Evolutionary conservation across 176 grass and related monocot species (phyloP), one percentile per base, ranked within the genome.

Genomic region (Puya raimondii): DNA sequence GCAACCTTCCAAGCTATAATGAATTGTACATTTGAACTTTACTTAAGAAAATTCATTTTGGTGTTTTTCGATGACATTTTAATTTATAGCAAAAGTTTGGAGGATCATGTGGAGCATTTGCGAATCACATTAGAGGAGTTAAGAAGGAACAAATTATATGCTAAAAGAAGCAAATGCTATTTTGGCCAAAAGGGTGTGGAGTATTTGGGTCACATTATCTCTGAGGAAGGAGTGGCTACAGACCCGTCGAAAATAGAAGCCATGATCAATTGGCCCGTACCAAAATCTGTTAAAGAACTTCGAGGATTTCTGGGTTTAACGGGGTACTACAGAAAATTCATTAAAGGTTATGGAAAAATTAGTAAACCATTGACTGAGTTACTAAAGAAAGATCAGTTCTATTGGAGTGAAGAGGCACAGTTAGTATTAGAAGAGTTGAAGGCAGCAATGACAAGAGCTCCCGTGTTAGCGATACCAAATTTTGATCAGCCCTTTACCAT

Each of bases 21-120:
- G 57, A 74, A 51, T 0, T 1, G 4, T 4, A 17, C 50, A 5
- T 74, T 74, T 11, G 12, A 74, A 23, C 72, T 56, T 0, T 65
- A 64, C 49, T 9, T 74, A 1, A 42, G 27, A n/a, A 64, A 74
- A 11, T 65, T 74, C 11, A 50, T 74, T 47, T 22, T 65, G 49
- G 56, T 74, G 2, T 74, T 74, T 64, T 74, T 64, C 14, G 23
- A 74, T 25, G 57, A 50, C 21, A 74, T 64, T 22, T 21, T 74
- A 11, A 21, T 74, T 2, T 74, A 74, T 12, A 74, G 23, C 1
- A 1, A 23, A 23, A 23, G 23, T 23, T 23, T 23, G 1, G 23
- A 23, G 23, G 23, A 1, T 29, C 54, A 74, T 11, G 13, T 48
- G 2, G 4, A 15, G 49, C 51, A 74, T 21, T 11, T 47, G 10